Conservation (phyloP, 768 basidiomycete genomes). For the Megacollybia marginata region DNA sequence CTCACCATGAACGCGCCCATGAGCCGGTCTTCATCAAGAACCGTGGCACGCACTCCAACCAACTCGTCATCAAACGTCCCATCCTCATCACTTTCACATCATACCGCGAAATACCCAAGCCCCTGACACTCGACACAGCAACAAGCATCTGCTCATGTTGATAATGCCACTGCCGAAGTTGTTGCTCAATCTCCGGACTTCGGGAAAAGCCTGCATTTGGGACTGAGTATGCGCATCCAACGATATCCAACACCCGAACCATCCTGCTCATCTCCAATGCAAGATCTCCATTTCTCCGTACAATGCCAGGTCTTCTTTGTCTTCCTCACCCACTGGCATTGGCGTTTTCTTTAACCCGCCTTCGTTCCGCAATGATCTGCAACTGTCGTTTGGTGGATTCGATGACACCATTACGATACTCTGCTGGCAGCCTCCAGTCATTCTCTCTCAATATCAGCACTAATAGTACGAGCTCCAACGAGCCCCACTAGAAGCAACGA, state of each 20-base stretch:
- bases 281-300: constrained; percentile 81
- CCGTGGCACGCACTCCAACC: too few species aligned
- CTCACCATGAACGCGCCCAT: too few species aligned
- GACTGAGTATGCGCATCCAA: constrained; percentile 30
- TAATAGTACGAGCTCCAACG: too few species aligned
- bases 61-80: neutral
- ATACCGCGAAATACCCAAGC: constrained; percentile 50
- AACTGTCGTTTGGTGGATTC: constrained; percentile 71
- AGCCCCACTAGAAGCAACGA: constrained; percentile 49
- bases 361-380: constrained; percentile 57
- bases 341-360: constrained; percentile 41
- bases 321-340: constrained; percentile 31
- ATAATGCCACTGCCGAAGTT: constrained; percentile 15
- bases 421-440: constrained; percentile 50
- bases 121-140: constrained; percentile 65
- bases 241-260: constrained; percentile 48
- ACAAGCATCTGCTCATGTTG: constrained; percentile 49
- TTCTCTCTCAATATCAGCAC: too few species aligned
- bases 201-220: constrained; percentile 22
- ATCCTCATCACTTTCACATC: constrained; percentile 31
- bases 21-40: too few species aligned
- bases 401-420: constrained; percentile 46
- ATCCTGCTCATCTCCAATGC: constrained; percentile 83
- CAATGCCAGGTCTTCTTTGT: constrained; percentile 62
- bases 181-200: too few species aligned